Percentiles rank a stretch among this genome's conserved stretches.
These are phyloP conservation scores for Candida mattraensis DNA, from an alignment of 805 yeast species.

Conservation along the genomic window DNA sequence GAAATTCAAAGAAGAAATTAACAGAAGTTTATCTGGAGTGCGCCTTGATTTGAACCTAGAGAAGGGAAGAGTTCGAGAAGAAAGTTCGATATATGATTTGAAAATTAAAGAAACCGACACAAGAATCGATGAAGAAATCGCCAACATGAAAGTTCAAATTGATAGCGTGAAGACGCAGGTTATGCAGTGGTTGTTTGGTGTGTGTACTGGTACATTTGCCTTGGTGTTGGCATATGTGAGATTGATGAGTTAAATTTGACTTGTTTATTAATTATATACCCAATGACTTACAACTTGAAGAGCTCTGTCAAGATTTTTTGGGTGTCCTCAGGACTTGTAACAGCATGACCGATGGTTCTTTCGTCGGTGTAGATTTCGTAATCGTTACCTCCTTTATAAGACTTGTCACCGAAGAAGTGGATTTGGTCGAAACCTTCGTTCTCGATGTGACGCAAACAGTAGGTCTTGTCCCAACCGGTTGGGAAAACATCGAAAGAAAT, in stretches of 20 bases:
- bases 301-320: constrained; percentile 78
- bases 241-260: constrained; percentile 38
- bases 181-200: constrained; percentile 98
- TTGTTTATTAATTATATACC: constrained; percentile 1
- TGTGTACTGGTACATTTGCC: constrained; percentile 97
- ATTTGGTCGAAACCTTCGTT: constrained; percentile 81
- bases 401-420: constrained; percentile 98
- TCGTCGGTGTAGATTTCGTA: constrained; percentile 90
- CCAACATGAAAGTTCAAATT: constrained; percentile 92
- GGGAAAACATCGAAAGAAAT: constrained; percentile 99
- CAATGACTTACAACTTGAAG: constrained; percentile 49
- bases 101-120: constrained; percentile 94
- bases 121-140: constrained; percentile 91
- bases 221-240: constrained; percentile 89
- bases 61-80: constrained; percentile 94
- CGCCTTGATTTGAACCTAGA: constrained; percentile 88
- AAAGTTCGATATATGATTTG: constrained; percentile 86
- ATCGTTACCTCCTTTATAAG: constrained; percentile 97
- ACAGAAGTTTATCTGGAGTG: constrained; percentile 86
- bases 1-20: constrained; percentile 84
- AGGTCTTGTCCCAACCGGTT: constrained; percentile 99
- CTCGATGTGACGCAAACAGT: constrained; percentile 90
- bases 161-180: constrained; percentile 95
- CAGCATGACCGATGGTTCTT: constrained; percentile 96
- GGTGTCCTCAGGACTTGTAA: constrained; percentile 86